Evolutionary conservation across 208 protist species (phyloP).

Genomic region (Trypanosoma rangeli): DNA sequence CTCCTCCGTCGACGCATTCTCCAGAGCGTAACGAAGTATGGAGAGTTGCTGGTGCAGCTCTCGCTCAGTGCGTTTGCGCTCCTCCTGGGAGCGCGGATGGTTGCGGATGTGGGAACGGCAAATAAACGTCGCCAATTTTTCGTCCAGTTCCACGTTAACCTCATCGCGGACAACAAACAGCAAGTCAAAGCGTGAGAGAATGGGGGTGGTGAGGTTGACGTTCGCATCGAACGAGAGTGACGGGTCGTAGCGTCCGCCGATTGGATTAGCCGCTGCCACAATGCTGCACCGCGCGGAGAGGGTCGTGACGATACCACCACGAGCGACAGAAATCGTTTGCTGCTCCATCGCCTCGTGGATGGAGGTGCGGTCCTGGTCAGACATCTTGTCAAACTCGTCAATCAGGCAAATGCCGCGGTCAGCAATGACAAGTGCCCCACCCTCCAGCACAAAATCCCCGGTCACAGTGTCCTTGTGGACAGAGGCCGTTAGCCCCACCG

Average conservation of each 20-base stretch:
- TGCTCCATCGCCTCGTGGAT: conserved; percentile 99
- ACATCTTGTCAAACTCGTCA: conserved; percentile 99
- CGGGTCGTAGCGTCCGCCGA: conserved; percentile 96
- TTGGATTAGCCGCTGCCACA: conserved; percentile 99
- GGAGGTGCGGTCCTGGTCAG: conserved; percentile 96
- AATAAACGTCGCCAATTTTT: conserved; percentile 96
- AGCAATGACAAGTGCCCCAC: conserved; percentile 99
- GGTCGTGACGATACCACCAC: conserved; percentile 99
- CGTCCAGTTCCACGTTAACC: conserved; percentile 95
- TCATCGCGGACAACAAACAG: conserved; percentile 95
- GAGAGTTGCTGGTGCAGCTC: conserved; percentile 58
- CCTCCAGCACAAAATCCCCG: conserved; percentile 99
- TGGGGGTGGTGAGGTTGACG: conserved; percentile 98
- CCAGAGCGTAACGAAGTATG: conserved; percentile 59
- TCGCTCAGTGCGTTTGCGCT: conserved; percentile 48
- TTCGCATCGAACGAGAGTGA: conserved; percentile 96
- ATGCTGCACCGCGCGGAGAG: conserved; percentile 96
- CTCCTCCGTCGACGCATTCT: conserved; percentile 63
- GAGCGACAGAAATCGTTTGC: conserved; percentile 99
- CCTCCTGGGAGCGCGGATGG: conserved; percentile 82
- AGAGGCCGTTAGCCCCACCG: conserved; percentile 98
- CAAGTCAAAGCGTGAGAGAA: conserved; percentile 99
- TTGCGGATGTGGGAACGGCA: conserved; percentile 94
- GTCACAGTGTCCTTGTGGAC: conserved; percentile 98
- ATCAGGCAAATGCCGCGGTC: conserved; percentile 99